A percentile compares a stretch with the other conserved stretches of the same genome.
phyloP scores from a whole-genome alignment of 2,329 filamentous ascomycete species.

The Dactylellina haptotyla region DNA sequence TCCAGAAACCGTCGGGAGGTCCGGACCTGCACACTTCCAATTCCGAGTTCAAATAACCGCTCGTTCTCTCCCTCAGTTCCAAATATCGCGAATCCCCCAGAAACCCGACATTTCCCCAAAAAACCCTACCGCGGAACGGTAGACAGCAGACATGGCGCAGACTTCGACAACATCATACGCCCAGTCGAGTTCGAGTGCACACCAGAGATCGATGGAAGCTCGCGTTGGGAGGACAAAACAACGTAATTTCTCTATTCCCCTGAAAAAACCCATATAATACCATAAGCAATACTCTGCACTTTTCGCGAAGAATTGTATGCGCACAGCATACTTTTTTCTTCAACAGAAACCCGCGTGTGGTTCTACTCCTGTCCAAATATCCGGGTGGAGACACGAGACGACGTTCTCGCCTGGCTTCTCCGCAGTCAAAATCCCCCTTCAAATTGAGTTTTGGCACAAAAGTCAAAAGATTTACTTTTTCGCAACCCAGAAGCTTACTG shows the following conservation, averaged over 20 bases:
- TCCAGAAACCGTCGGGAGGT: slow-evolving; percentile 15
- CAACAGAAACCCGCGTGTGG: slow-evolving; percentile 12
- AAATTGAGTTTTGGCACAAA: not conserved
- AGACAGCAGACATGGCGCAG: slow-evolving; percentile 39
- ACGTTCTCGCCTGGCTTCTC: not conserved
- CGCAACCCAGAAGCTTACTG: not conserved
- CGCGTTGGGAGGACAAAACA: slow-evolving; percentile 54
- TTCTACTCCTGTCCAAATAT: not conserved
- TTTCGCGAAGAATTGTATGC: slow-evolving; percentile 21
- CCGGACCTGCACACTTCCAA: not conserved
- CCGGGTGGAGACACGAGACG: not conserved
- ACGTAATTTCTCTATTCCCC: slow-evolving; percentile 53
- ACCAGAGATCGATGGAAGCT: slow-evolving; percentile 45
- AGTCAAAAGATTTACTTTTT: not conserved
- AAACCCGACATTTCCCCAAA: slow-evolving; percentile 10
- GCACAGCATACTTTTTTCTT: slow-evolving; percentile 11
- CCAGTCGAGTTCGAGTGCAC: slow-evolving; percentile 35
- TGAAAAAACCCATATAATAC: slow-evolving; percentile 5
- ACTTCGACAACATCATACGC: slow-evolving; percentile 49
- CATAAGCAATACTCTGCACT: not conserved
- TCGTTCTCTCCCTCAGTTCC: not conserved
- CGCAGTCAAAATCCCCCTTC: too few relatives aligned
- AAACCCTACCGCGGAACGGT: not conserved
- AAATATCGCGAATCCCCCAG: not conserved
- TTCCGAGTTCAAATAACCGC: not conserved